These are phyloP conservation scores for Leccinum pellstonianum DNA, from an alignment of 768 basidiomycete species.

Conservation along the genomic window DNA sequence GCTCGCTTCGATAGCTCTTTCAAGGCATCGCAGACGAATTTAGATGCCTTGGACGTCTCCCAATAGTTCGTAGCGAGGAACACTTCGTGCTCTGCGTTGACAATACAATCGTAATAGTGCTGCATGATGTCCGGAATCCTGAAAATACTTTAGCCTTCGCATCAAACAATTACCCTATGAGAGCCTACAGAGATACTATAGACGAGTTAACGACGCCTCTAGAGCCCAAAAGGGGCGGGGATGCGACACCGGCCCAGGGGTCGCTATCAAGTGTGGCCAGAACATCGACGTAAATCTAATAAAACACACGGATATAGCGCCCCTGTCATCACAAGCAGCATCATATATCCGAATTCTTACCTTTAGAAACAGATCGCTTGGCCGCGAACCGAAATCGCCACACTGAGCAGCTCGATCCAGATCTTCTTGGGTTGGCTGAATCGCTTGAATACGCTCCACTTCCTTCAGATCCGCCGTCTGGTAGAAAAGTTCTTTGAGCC, in stretches of 20 bases:
- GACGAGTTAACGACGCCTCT: constrained; percentile 62
- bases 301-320: not conserved
- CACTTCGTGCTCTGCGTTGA: constrained; percentile 60
- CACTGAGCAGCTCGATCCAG: constrained; percentile 47
- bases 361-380: constrained; percentile 61
- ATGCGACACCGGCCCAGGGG: constrained; percentile 54
- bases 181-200: constrained; percentile 53
- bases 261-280: constrained; percentile 55
- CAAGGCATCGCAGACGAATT: constrained; percentile 49
- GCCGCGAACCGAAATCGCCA: constrained; percentile 51
- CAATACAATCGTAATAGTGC: constrained; percentile 63
- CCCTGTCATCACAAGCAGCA: not conserved
- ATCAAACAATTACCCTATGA: not conserved
- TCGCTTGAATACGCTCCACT: constrained; percentile 19
- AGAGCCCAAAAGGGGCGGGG: constrained; percentile 61
- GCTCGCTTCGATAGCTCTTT: constrained; percentile 50
- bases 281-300: constrained; percentile 62
- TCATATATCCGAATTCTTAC: constrained; percentile 31
- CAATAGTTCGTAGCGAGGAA: constrained; percentile 68
- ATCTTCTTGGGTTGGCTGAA: constrained; percentile 38
- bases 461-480: constrained; percentile 15
- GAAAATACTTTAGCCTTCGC: constrained; percentile 9
- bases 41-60: constrained; percentile 52
- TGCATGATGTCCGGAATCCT: constrained; percentile 73
- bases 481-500: constrained; percentile 21